A percentile compares a stretch with the other conserved stretches of the same genome.
Evolutionary conservation across 2,329 filamentous ascomycete species (phyloP).

Genomic region (Aaosphaeria arxii): DNA sequence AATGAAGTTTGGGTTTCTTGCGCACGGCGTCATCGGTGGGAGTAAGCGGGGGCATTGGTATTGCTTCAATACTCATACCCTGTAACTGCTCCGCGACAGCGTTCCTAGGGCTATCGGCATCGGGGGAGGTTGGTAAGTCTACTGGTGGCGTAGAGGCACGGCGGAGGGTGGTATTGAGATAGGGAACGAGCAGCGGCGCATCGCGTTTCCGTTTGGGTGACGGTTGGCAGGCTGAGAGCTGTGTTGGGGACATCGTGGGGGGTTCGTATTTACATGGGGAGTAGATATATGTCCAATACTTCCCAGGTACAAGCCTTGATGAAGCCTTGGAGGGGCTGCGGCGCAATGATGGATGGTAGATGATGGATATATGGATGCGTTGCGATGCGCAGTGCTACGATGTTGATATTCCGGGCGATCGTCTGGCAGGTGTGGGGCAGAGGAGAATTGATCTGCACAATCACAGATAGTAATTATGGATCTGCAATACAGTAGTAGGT

Average conservation of each 20-base stretch:
- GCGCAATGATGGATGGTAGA: not conserved
- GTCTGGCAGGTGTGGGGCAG: not conserved
- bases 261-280: slow-evolving; percentile 2
- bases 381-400: not conserved
- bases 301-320: not conserved
- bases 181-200: slow-evolving; percentile 19
- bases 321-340: not conserved
- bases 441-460: not conserved
- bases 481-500: no score
- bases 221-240: slow-evolving; percentile 25
- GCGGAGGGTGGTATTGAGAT: slow-evolving; percentile 32
- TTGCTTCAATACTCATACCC: slow-evolving; percentile 27
- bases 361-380: not conserved
- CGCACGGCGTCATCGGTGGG: slow-evolving; percentile 30
- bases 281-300: not conserved
- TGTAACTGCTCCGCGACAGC: slow-evolving; percentile 34
- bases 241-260: slow-evolving; percentile 30
- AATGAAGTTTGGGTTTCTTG: slow-evolving; percentile 35
- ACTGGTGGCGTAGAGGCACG: slow-evolving; percentile 16
- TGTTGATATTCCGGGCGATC: not conserved
- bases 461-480: not conserved
- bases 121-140: slow-evolving; percentile 18
- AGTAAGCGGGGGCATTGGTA: slow-evolving; percentile 32
- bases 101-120: slow-evolving; percentile 32
- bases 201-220: slow-evolving; percentile 40